Conservation (phyloP, 2,329 filamentous ascomycete species). For the Beauveria brongniartii region DNA sequence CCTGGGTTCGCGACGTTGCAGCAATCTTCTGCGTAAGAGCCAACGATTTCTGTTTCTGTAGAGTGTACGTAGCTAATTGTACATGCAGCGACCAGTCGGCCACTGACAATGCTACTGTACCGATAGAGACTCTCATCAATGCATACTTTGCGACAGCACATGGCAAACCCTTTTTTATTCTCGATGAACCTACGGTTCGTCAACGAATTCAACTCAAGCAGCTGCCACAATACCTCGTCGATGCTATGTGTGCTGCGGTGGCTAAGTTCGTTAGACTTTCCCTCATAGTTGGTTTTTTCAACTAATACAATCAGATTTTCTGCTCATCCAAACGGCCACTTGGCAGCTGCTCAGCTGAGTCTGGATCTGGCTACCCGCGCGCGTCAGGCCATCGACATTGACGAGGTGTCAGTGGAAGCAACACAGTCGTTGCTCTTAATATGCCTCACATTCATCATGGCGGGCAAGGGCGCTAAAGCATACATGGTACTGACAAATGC, state of each 20-base stretch:
- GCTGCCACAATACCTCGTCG: constrained; percentile 46
- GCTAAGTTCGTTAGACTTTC: constrained; percentile 41
- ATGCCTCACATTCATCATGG: constrained; percentile 65
- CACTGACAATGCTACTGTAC: constrained; percentile 28
- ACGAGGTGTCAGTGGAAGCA: constrained; percentile 72
- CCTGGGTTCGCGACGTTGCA: constrained; percentile 29
- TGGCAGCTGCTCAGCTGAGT: constrained; percentile 58
- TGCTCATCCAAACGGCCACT: constrained; percentile 57
- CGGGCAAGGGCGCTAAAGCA: constrained; percentile 73
- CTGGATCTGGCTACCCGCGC: constrained; percentile 67
- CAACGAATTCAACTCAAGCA: constrained; percentile 64
- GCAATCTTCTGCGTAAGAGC: background rate
- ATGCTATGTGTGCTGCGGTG: constrained; percentile 54
- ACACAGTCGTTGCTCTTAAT: constrained; percentile 70
- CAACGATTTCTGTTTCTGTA: background rate
- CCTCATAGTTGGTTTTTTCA: constrained; percentile 8
- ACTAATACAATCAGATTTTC: constrained; percentile 49
- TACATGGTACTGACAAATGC: constrained; percentile 81
- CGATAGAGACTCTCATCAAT: constrained; percentile 59
- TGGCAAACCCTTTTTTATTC: constrained; percentile 71
- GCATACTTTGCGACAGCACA: constrained; percentile 75
- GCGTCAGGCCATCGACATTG: constrained; percentile 63
- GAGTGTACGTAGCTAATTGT: constrained; percentile 3
- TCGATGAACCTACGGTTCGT: constrained; percentile 68
- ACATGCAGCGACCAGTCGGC: constrained; percentile 37